Evolutionary conservation across 805 yeast genomes (phyloP), one percentile per base, ranked within the genome.

Genomic region (Metschnikowia chrysomelidarum): DNA sequence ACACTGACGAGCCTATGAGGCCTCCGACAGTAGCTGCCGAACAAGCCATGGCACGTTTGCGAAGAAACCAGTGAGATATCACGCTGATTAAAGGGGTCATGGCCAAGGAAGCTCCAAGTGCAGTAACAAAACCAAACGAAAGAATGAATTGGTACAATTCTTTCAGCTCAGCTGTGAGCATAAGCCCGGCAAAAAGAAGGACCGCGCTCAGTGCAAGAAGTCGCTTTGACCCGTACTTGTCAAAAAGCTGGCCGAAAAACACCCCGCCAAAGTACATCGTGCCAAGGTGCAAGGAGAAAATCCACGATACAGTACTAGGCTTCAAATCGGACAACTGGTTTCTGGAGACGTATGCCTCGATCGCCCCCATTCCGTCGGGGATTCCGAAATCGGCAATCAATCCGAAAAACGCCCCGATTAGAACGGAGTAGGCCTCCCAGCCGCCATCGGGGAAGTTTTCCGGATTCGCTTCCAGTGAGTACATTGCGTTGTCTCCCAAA

Each of bases 1-100:
- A 71, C 7, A 8, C 69, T 46, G 36, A 75, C 61, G 78, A 76
- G 4, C 81, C 81, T 8, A 73, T 47, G 4, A 76, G 67, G 0
- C 78, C 74, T 10, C 80, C 80, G 7, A 69, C 50, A 2, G 75
- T 69, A 0, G 71, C 72, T 5, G 72, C 41, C 3, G 75, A 72
- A 14, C 64, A 56, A 4, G 75, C 78, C 22, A 66, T 49, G 5
- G 69, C 75, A 17, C 79, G 55, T 34, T 57, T 62, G 25, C 43
- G 56, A 25, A 56, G 42, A 46, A 73, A 75, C 60, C 72, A 74
- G 21, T 70, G 73, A 0, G 75, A 56, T 7, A 71, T 54, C 5
- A 65, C 57, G 4, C 75, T 64, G 19, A 75, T 54, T 30, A 71
- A 54, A 4, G 76, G 65, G 4, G 68, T 53, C 56, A 73, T 69